Base-by-base conservation (phyloP, 2,329 filamentous ascomycete species). In the Colletotrichum sp. region DNA sequence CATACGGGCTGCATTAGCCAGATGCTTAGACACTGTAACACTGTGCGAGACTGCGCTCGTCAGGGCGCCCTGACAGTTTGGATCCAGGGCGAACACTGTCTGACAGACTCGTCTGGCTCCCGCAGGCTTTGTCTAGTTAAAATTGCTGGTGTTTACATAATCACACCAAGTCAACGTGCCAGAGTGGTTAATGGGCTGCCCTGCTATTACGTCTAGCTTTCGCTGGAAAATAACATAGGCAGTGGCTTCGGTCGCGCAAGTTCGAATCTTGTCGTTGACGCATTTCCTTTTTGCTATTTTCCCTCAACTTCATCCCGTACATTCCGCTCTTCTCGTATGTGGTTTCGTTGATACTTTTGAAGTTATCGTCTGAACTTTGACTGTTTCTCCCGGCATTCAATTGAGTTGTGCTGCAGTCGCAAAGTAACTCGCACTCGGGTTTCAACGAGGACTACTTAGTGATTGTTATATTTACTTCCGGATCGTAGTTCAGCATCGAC, bases 161-260 rank as follows among this genome's bases (percentile, higher is more conserved):
- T 49, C 64, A 65, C 6, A 30, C 3, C 8, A 16, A 69, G 74
- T 73, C 74, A 76, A 76, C 74, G 74, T 76, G 74, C 74, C 74
- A 76, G 74, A 76, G 74, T 76, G 74, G 74, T 76, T 74, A 76
- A 76, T 76, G 74, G 74, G 74, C 70, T 73, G 74, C 74, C 74
- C 74, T 76, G 74, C 74, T 76, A 76, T 70, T 21, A 18, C 21
- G 5, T n/a, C n/a, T 28, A 13, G 6, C n/a, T 18, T 32, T 34
- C 8, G 32, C 12, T 62, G 24, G 24, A 52, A 16, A 21, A 13
- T 10, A 63, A 36, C 26, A 34, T 4, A 76, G 74, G 74, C 74
- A 73, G 70, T 76, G 74, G 74, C 74, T 76, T 76, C 74, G 74
- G 73, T 76, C 73, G 73, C 73, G 73, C 73, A 76, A 72, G 73